phyloP scores from a whole-genome alignment of 208 protist genomes.

The Sergeia podlipaevii region DNA sequence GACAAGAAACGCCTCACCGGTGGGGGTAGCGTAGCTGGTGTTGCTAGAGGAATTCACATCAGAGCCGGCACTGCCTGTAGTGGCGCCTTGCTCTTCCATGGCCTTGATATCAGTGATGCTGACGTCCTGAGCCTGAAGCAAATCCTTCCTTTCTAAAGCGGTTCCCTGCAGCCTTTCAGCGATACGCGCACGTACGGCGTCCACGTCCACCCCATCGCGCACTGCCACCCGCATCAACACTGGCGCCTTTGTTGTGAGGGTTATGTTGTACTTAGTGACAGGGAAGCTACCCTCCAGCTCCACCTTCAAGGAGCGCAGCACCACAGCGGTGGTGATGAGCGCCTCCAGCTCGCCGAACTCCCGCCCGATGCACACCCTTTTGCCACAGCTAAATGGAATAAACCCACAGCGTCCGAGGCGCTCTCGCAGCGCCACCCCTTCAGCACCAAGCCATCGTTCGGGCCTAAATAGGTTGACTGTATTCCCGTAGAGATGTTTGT shows the following conservation, averaged over 20 bases:
- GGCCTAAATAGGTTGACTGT: constrained; percentile 36
- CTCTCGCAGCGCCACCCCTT: constrained; percentile 24
- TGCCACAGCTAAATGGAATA: constrained; percentile 49
- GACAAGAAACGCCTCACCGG: too few species aligned
- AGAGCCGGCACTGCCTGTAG: too few species aligned
- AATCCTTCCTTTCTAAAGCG: too few species aligned
- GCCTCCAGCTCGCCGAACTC: constrained; percentile 43
- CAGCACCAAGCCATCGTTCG: constrained; percentile 43
- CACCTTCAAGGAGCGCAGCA: constrained; percentile 35
- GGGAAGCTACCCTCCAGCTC: constrained; percentile 33
- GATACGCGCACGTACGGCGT: constrained; percentile 13
- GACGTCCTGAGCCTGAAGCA: too few species aligned
- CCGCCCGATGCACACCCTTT: constrained; percentile 48
- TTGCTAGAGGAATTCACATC: too few species aligned
- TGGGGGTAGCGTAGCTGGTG: neutral
- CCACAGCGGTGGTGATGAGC: constrained; percentile 30
- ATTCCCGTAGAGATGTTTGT: constrained; percentile 27
- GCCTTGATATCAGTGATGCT: too few species aligned
- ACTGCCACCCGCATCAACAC: constrained; percentile 19
- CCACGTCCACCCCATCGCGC: constrained; percentile 13
- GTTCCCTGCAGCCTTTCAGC: too few species aligned
- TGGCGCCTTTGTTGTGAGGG: constrained; percentile 34
- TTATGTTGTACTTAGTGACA: constrained; percentile 41
- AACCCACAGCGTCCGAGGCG: constrained; percentile 47
- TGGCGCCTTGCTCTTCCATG: too few species aligned